Conservation (phyloP, 352 stramenopile genomes). For the Phytophthora idaei region DNA sequence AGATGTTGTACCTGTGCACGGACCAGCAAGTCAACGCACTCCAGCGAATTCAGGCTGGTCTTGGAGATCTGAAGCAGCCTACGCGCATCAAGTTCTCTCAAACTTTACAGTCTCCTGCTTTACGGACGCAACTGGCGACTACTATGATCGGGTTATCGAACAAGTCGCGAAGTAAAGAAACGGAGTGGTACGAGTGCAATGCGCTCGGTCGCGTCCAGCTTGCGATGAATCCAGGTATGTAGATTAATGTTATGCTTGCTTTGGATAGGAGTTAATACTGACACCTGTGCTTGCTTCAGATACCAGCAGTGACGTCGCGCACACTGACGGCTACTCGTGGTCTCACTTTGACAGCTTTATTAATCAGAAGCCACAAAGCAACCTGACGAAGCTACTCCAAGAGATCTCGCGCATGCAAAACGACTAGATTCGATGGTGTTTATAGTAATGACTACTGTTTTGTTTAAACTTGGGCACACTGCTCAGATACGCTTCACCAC, state of each 20-base stretch:
- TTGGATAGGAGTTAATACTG: conserved; percentile 2
- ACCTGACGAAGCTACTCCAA: conserved; percentile 60
- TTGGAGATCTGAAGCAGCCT: conserved; percentile 54
- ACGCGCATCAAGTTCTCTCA: conserved; percentile 71
- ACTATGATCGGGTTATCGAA: conserved; percentile 78
- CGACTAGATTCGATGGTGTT: conserved; percentile 25
- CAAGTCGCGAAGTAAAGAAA: conserved; percentile 76
- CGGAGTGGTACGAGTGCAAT: conserved; percentile 85
- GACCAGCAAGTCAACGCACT: conserved; percentile 78
- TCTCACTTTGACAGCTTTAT: conserved; percentile 79
- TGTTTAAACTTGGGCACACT: conserved; percentile 5
- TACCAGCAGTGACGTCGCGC: conserved; percentile 43
- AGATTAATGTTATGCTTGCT: not conserved
- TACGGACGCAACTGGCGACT: conserved; percentile 65
- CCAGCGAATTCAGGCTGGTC: conserved; percentile 65
- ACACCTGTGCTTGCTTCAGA: conserved; percentile 24
- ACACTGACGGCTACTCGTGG: conserved; percentile 83
- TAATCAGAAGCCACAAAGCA: conserved; percentile 46
- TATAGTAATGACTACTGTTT: conserved; percentile 18
- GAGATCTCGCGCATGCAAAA: conserved; percentile 69
- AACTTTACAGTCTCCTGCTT: conserved; percentile 56
- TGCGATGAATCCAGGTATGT: conserved; percentile 56
- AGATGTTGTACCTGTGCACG: conserved; percentile 82
- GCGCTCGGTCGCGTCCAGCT: conserved; percentile 62
- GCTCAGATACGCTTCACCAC: conserved; percentile 19